A percentile compares a stretch with the other conserved stretches of the same genome.
phyloP scores from a whole-genome alignment of 139 green algal genomes.

The Pleodorina starrii region DNA sequence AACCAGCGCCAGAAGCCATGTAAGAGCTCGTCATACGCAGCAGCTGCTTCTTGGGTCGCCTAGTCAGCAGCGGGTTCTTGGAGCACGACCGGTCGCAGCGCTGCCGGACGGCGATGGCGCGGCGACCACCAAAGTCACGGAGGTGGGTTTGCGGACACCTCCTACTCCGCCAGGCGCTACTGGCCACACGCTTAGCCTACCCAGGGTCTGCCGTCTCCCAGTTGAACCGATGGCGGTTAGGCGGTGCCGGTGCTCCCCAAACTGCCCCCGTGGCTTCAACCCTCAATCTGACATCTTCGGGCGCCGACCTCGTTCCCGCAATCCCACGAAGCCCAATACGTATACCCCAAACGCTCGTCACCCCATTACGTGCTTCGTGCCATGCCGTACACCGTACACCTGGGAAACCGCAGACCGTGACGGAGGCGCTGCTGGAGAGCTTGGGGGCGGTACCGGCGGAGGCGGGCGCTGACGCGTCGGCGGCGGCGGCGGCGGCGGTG shows the following conservation, averaged over 20 bases:
- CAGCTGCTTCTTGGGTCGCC: neutral
- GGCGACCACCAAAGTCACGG: neutral
- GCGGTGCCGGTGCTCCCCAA: too few relatives aligned
- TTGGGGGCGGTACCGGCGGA: neutral
- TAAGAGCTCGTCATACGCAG: neutral
- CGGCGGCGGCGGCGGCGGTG: neutral
- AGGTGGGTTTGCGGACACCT: constrained; percentile 23
- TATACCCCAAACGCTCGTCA: too few relatives aligned
- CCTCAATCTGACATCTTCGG: too few relatives aligned
- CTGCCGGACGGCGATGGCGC: constrained; percentile 12
- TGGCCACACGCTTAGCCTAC: too few relatives aligned
- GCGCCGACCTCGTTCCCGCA: too few relatives aligned
- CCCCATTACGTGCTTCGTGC: too few relatives aligned
- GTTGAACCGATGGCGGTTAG: too few relatives aligned
- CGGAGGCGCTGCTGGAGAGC: neutral
- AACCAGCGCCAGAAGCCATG: neutral
- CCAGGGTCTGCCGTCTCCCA: too few relatives aligned
- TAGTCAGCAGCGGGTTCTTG: neutral
- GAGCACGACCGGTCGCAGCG: neutral
- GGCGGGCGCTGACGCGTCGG: neutral
- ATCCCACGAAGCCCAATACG: too few relatives aligned
- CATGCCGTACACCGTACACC: too few relatives aligned
- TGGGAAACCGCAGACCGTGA: neutral
- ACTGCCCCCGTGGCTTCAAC: too few relatives aligned
- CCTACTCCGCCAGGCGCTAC: too few relatives aligned